Evolutionary conservation across 1,139 yeast genomes (phyloP).

Genomic region (Yamadazyma dendronema): DNA sequence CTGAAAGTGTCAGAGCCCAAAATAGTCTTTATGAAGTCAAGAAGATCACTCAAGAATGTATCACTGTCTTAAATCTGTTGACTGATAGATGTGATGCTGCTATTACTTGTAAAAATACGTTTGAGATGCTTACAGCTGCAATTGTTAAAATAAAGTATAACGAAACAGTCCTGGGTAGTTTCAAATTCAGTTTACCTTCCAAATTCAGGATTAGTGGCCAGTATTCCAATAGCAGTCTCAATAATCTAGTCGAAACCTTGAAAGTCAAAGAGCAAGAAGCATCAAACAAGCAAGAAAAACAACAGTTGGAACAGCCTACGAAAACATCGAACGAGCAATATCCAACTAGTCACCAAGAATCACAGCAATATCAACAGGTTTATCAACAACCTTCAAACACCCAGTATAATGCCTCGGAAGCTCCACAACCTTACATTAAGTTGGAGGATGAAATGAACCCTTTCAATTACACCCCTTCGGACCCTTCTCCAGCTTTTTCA

Average conservation of each 20-base stretch:
- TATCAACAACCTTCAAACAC: neutral
- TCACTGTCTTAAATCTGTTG: constrained; percentile 59
- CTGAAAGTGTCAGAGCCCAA: constrained; percentile 48
- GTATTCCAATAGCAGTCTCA: constrained; percentile 38
- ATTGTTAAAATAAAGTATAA: constrained; percentile 62
- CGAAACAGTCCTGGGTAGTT: constrained; percentile 31
- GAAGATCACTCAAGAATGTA: constrained; percentile 53
- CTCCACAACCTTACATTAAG: constrained; percentile 3
- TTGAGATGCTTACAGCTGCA: constrained; percentile 70
- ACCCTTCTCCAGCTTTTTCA: neutral
- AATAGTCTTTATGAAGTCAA: constrained; percentile 55
- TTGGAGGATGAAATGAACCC: constrained; percentile 15
- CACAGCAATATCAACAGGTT: neutral
- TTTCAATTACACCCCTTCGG: constrained; percentile 4
- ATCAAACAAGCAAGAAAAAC: constrained; percentile 5
- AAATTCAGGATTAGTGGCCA: constrained; percentile 23
- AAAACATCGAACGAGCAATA: too few species aligned
- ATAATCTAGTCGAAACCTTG: constrained; percentile 34
- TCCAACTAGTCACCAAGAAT: too few species aligned
- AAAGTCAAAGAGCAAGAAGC: constrained; percentile 6
- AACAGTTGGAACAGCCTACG: constrained; percentile 1
- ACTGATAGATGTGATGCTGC: constrained; percentile 81
- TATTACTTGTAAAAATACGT: constrained; percentile 63
- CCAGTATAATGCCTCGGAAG: neutral
- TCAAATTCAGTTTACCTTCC: constrained; percentile 10